Evolutionary conservation across 495 filamentous ascomycete species (phyloP), one percentile per base, ranked within the genome.

Genomic region (Thozetella sp.): DNA sequence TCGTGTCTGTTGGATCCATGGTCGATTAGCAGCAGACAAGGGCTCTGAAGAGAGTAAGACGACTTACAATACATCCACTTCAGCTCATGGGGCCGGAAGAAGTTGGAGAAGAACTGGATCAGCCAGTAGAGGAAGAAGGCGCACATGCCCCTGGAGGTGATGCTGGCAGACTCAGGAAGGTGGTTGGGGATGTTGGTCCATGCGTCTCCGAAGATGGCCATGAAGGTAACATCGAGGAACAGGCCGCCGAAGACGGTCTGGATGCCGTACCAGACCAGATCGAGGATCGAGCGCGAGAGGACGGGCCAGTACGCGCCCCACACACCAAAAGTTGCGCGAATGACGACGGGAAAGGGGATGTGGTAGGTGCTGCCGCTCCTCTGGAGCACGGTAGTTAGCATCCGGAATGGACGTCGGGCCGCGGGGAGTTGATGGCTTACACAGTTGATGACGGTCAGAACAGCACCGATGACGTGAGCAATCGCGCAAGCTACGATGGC

Each of bases 51-150:
- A n/a, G n/a, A n/a, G n/a, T n/a, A n/a, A 37, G 6, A 15, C 30
- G 30, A 37, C 30, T 37, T 37, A 37, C 63, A 71, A 58, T 69
- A 71, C 48, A 71, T 69, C 15, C 34, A 52, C 1, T 61, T 58
- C 11, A 71, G 55, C 53, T 69, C 66, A 50, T 71, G 68, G 20
- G 68, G 59, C 6, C 46, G 58, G 62, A 69, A 26, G 64, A 58
- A 51, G 66, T 62, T 19, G 60, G 78, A 75, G 27, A 76, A 74
- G 24, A 81, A 60, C 56, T 80, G 78, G 13, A 76, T 60, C 11
- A 77, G 58, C 78, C 78, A 81, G 62, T 77, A 81, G 15, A 81
- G 52, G 62, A 81, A 68, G 63, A 78, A 80, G 2, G 71, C 64
- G 27, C 77, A 56, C 73, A 81, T 77, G 37, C 67, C 69, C 22